phyloP scores from a whole-genome alignment of 129 eudicot genomes.

The Cynara cardunculus region DNA sequence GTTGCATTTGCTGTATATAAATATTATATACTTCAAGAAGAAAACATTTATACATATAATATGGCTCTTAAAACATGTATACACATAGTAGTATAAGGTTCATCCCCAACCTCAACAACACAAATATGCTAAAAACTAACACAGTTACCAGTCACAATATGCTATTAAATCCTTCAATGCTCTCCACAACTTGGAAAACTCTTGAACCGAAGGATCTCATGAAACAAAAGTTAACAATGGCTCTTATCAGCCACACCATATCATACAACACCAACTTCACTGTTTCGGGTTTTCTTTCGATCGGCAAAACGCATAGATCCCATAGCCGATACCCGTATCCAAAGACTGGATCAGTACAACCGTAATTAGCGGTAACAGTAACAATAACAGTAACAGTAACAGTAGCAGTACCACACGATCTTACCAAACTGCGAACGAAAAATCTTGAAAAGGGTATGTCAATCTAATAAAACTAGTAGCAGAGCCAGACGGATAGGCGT shows the following conservation, averaged over 20 bases:
- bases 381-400: neutral
- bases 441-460: constrained; percentile 25
- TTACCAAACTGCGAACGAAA: constrained; percentile 33
- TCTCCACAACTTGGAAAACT: constrained; percentile 25
- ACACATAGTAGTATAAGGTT: constrained; percentile 17
- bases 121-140: constrained; percentile 13
- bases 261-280: constrained; percentile 16
- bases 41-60: constrained; percentile 1
- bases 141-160: constrained; percentile 22
- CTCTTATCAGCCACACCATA: constrained; percentile 6
- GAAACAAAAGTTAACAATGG: constrained; percentile 21
- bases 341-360: neutral
- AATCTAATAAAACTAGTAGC: constrained; percentile 25
- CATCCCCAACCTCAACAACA: constrained; percentile 22
- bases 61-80: constrained; percentile 11
- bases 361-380: constrained; percentile 17
- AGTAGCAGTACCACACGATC: constrained; percentile 14
- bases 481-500: neutral
- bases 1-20: too few species aligned
- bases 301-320: constrained; percentile 8
- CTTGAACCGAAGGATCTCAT: constrained; percentile 9
- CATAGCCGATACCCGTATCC: constrained; percentile 12
- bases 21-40: too few species aligned
- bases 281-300: constrained; percentile 2
- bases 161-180: constrained; percentile 15